Conservation (phyloP, 352 stramenopile species). For the Phytophthora vignae region DNA sequence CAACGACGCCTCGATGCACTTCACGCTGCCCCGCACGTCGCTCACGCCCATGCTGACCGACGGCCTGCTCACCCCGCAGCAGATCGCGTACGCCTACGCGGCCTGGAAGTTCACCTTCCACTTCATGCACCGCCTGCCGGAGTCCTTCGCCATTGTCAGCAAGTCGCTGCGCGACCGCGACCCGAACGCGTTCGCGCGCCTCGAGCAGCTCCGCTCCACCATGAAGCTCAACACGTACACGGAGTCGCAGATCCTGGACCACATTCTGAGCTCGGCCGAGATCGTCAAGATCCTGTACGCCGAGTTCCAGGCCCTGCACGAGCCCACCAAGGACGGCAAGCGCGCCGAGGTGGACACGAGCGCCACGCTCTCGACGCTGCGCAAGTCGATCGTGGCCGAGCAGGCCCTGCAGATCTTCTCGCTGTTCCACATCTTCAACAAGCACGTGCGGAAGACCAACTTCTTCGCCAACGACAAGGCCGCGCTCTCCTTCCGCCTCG, state of each 20-base stretch:
- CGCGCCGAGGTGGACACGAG: slow-evolving; percentile 50
- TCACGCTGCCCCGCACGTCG: slow-evolving; percentile 84
- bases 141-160: slow-evolving; percentile 81
- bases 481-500: slow-evolving; percentile 76
- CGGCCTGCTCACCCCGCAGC: slow-evolving; percentile 74
- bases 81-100: slow-evolving; percentile 88
- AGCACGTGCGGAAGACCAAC: slow-evolving; percentile 84
- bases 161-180: slow-evolving; percentile 83
- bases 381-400: slow-evolving; percentile 79
- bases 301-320: slow-evolving; percentile 81
- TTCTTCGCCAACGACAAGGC: slow-evolving; percentile 87
- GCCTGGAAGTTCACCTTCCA: slow-evolving; percentile 91
- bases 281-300: slow-evolving; percentile 83
- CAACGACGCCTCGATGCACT: slow-evolving; percentile 83
- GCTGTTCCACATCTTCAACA: slow-evolving; percentile 88
- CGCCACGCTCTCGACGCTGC: slow-evolving; percentile 70
- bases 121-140: slow-evolving; percentile 87
- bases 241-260: slow-evolving; percentile 88
- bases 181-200: slow-evolving; percentile 73
- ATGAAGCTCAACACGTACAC: slow-evolving; percentile 92
- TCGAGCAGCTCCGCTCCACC: slow-evolving; percentile 78
- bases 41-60: slow-evolving; percentile 85
- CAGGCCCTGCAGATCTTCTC: slow-evolving; percentile 83
- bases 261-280: slow-evolving; percentile 75
- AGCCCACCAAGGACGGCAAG: slow-evolving; percentile 40